phyloP scores from a whole-genome alignment of 1,284 basidiomycete species.

The Ustilago crameri region DNA sequence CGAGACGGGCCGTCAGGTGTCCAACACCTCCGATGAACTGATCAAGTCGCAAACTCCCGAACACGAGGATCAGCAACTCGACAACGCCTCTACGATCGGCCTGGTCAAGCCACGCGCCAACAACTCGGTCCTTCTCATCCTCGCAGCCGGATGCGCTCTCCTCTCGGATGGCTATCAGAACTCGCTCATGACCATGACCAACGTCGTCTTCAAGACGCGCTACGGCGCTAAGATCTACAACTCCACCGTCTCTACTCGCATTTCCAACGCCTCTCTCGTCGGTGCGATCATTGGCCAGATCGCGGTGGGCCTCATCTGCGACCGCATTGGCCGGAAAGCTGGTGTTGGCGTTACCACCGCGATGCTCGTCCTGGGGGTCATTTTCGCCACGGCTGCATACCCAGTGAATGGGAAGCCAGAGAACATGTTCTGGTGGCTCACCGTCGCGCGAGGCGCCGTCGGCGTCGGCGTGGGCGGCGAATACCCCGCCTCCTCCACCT shows the following conservation, averaged over 20 bases:
- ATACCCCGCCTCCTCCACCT: slow-evolving; percentile 79
- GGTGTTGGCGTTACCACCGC: slow-evolving; percentile 73
- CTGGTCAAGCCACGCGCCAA: slow-evolving; percentile 12
- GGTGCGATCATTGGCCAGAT: slow-evolving; percentile 78
- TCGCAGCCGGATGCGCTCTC: slow-evolving; percentile 63
- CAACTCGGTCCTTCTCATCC: slow-evolving; percentile 30
- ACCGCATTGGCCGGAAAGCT: slow-evolving; percentile 73
- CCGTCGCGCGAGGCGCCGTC: slow-evolving; percentile 77
- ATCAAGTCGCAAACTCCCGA: not conserved
- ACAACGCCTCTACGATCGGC: not conserved
- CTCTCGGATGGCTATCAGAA: slow-evolving; percentile 81
- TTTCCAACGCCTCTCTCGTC: slow-evolving; percentile 79
- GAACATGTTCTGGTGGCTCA: slow-evolving; percentile 82
- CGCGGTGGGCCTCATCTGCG: slow-evolving; percentile 77
- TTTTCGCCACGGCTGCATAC: slow-evolving; percentile 78
- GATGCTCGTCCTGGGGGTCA: slow-evolving; percentile 78
- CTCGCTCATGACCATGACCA: slow-evolving; percentile 55
- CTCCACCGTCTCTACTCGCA: slow-evolving; percentile 75
- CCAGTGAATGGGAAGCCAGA: slow-evolving; percentile 72
- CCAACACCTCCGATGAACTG: slow-evolving; percentile 10
- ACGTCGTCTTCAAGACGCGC: slow-evolving; percentile 55
- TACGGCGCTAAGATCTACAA: slow-evolving; percentile 73
- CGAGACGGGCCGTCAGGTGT: slow-evolving; percentile 4
- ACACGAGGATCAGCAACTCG: not conserved
- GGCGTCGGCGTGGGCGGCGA: slow-evolving; percentile 81